A percentile compares a stretch with the other conserved stretches of the same genome.
Conservation (phyloP, 257 asterid species). For the Penstemon davidsonii region DNA sequence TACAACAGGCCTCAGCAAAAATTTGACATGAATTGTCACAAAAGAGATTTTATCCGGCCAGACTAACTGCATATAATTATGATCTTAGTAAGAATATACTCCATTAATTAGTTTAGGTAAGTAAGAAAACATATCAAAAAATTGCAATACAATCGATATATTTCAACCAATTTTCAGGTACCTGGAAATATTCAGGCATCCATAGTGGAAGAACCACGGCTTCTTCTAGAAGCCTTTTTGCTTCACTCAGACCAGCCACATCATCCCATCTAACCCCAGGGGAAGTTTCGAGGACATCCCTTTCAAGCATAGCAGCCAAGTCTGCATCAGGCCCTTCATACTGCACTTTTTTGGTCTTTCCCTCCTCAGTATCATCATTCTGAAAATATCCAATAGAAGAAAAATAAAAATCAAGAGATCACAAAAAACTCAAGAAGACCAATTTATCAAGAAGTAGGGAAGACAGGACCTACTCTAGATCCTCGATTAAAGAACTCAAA, state of each 20-base stretch:
- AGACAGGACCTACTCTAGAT: slow-evolving; percentile 19
- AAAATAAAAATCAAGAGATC: slow-evolving; percentile 6
- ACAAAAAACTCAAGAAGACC: slow-evolving; percentile 20
- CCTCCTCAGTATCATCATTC: slow-evolving; percentile 91
- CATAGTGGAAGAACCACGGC: slow-evolving; percentile 98
- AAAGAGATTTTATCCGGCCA: no score
- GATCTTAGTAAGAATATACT: slow-evolving; percentile 6
- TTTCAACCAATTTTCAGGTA: slow-evolving; percentile 34
- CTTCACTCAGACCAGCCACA: slow-evolving; percentile 96
- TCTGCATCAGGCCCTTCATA: slow-evolving; percentile 98
- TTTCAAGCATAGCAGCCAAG: slow-evolving; percentile 98
- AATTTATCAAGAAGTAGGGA: not conserved
- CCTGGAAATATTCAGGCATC: slow-evolving; percentile 99
- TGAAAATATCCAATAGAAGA: slow-evolving; percentile 24
- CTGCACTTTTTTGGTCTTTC: slow-evolving; percentile 73
- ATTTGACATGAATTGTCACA: slow-evolving; percentile 1
- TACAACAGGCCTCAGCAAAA: slow-evolving; percentile 7
- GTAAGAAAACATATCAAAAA: not conserved
- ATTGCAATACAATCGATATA: slow-evolving; percentile 17
- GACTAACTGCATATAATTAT: slow-evolving; percentile 1
- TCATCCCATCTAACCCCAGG: slow-evolving; percentile 99
- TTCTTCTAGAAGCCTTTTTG: slow-evolving; percentile 95
- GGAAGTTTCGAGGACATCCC: slow-evolving; percentile 88
- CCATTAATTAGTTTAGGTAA: slow-evolving; percentile 8
- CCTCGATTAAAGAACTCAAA: slow-evolving; percentile 3